Conservation (phyloP, 2,329 filamentous ascomycete genomes). For the Tolypocladium inflatum region DNA sequence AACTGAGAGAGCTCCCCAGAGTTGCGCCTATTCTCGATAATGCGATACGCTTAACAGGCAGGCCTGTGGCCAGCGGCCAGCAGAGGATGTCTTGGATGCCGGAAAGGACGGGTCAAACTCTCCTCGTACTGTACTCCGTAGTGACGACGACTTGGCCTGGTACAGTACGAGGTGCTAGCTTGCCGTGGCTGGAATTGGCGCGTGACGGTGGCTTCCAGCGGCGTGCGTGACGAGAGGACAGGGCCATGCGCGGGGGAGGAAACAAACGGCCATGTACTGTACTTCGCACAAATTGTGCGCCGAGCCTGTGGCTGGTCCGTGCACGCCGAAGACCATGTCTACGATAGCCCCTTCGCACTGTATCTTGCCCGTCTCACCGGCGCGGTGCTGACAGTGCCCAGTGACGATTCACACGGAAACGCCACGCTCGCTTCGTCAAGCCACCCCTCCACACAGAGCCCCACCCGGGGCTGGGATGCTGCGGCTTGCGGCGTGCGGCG, state of each 20-base stretch:
- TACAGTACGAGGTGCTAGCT: background rate
- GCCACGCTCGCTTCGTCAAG: slow-evolving; percentile 1
- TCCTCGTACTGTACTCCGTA: too few relatives aligned
- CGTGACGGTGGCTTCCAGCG: background rate
- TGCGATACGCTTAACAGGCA: too few relatives aligned
- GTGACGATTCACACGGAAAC: background rate
- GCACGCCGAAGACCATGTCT: background rate
- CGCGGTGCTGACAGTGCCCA: background rate
- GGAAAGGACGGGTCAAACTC: background rate
- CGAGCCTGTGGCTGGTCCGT: background rate
- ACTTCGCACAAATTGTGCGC: background rate
- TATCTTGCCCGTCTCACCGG: background rate
- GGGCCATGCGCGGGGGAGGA: background rate
- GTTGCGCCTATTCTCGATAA: too few relatives aligned
- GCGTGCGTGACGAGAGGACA: background rate
- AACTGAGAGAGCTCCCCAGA: background rate
- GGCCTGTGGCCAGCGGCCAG: too few relatives aligned
- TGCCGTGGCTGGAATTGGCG: slow-evolving; percentile 3
- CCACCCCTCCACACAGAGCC: slow-evolving; percentile 3
- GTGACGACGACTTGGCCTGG: background rate
- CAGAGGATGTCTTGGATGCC: too few relatives aligned
- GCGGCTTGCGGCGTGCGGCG: slow-evolving; percentile 1
- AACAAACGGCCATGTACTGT: background rate
- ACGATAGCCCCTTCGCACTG: background rate
- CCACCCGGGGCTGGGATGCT: background rate